Percentiles rank a stretch among this genome's conserved stretches.
These are phyloP conservation scores for Linum usitatissimum DNA, from an alignment of 345 rosid genomes.

Conservation along the genomic window DNA sequence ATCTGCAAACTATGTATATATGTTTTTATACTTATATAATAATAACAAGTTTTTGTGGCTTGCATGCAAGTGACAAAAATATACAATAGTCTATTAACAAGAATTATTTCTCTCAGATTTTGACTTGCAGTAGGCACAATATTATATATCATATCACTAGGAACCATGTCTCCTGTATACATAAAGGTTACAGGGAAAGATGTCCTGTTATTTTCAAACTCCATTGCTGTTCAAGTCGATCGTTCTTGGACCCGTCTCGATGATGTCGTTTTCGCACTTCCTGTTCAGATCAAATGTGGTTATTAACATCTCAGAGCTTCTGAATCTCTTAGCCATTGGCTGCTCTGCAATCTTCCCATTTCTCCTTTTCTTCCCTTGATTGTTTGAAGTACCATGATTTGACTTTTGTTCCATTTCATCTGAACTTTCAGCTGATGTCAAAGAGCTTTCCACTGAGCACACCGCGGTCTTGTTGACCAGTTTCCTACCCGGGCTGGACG, in stretches of 20 bases:
- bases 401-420: constrained; percentile 25
- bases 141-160: constrained; percentile 9
- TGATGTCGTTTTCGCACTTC: constrained; percentile 32
- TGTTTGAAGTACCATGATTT: constrained; percentile 15
- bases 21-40: too few relatives aligned
- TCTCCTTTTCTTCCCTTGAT: constrained; percentile 40
- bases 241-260: constrained; percentile 20
- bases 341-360: constrained; percentile 23
- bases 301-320: constrained; percentile 24
- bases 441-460: constrained; percentile 71
- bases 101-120: constrained; percentile 15
- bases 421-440: constrained; percentile 76
- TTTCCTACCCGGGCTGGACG: constrained; percentile 21
- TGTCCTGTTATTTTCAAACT: constrained; percentile 21
- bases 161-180: constrained; percentile 9
- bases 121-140: constrained; percentile 9
- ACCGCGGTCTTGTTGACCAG: constrained; percentile 26
- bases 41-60: not conserved
- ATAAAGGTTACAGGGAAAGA: constrained; percentile 13
- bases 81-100: constrained; percentile 5
- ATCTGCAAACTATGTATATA: not conserved
- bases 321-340: constrained; percentile 30
- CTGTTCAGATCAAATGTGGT: constrained; percentile 46
- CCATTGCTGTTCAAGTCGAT: constrained; percentile 39
- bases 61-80: not conserved